These are phyloP conservation scores for Wickerhamomyces pijperi DNA, from an alignment of 805 yeast species.

Conservation along the genomic window DNA sequence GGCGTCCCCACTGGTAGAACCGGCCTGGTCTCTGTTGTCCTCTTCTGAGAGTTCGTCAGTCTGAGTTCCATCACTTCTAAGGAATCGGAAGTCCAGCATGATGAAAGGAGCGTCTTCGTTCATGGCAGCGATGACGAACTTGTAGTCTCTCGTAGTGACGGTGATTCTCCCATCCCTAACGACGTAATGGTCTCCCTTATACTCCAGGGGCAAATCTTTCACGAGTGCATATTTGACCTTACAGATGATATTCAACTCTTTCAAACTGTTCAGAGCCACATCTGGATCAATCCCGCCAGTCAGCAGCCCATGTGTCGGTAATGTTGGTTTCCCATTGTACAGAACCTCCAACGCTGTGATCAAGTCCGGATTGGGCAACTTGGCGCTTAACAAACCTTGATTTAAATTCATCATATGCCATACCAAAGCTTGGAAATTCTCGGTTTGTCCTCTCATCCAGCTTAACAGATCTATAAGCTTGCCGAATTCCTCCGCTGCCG, in stretches of 20 bases:
- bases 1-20: background rate
- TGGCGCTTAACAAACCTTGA: conserved; percentile 72
- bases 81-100: conserved; percentile 63
- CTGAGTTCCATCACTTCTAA: conserved; percentile 12
- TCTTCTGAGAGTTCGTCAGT: conserved; percentile 9
- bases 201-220: conserved; percentile 49
- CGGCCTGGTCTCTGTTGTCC: background rate
- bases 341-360: conserved; percentile 81
- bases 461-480: conserved; percentile 75
- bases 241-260: conserved; percentile 60
- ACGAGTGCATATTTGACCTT: conserved; percentile 66
- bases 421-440: conserved; percentile 49
- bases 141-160: conserved; percentile 49
- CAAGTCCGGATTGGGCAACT: conserved; percentile 84
- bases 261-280: conserved; percentile 48
- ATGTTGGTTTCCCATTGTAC: conserved; percentile 63
- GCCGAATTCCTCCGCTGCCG: conserved; percentile 51
- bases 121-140: conserved; percentile 68
- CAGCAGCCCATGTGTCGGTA: conserved; percentile 53
- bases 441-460: conserved; percentile 77
- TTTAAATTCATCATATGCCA: conserved; percentile 60
- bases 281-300: conserved; percentile 39
- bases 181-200: conserved; percentile 37
- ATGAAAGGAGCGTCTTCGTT: conserved; percentile 62
- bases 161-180: conserved; percentile 70